These are phyloP conservation scores for Neolentinus lepideus DNA, from an alignment of 1,284 basidiomycete genomes.

Conservation along the genomic window DNA sequence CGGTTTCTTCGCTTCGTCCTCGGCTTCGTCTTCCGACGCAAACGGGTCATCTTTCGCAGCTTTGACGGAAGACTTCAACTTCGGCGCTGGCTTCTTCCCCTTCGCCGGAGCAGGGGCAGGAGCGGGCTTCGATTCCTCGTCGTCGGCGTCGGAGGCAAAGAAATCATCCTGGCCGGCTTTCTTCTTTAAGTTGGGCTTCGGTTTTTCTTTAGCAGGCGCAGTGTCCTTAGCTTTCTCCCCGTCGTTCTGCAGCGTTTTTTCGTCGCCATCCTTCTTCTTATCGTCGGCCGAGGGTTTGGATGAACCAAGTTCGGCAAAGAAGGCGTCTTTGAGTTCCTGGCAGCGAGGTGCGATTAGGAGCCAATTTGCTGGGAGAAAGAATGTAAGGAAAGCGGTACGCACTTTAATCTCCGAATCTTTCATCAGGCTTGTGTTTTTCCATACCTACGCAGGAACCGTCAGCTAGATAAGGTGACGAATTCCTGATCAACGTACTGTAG, in stretches of 20 bases:
- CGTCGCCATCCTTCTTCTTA: slow-evolving; percentile 11
- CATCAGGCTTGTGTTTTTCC: slow-evolving; percentile 56
- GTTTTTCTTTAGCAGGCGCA: slow-evolving; percentile 22
- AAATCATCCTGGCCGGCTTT: slow-evolving; percentile 32
- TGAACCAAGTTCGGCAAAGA: slow-evolving; percentile 33
- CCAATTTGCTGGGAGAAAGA: neutral
- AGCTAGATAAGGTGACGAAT: slow-evolving; percentile 1
- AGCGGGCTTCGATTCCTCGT: slow-evolving; percentile 15
- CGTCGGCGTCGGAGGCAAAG: slow-evolving; percentile 41
- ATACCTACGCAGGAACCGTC: slow-evolving; percentile 34
- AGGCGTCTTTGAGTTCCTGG: slow-evolving; percentile 55
- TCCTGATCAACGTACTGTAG: slow-evolving; percentile 39
- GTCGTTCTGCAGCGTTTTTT: too few species aligned
- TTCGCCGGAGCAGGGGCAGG: slow-evolving; percentile 12
- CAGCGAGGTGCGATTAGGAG: neutral
- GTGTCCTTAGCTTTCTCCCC: slow-evolving; percentile 10
- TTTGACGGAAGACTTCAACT: slow-evolving; percentile 2
- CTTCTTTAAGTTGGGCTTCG: slow-evolving; percentile 38
- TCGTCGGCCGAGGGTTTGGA: slow-evolving; percentile 15
- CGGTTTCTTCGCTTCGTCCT: neutral
- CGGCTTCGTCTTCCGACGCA: neutral
- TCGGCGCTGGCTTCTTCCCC: slow-evolving; percentile 12
- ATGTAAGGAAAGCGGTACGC: slow-evolving; percentile 2
- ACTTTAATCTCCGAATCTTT: slow-evolving; percentile 57
- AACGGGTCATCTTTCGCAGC: neutral